Percentiles rank a stretch among this genome's conserved stretches.
Conservation (phyloP, 2,329 filamentous ascomycete genomes). For the Pseudogymnoascus verrucosus region DNA sequence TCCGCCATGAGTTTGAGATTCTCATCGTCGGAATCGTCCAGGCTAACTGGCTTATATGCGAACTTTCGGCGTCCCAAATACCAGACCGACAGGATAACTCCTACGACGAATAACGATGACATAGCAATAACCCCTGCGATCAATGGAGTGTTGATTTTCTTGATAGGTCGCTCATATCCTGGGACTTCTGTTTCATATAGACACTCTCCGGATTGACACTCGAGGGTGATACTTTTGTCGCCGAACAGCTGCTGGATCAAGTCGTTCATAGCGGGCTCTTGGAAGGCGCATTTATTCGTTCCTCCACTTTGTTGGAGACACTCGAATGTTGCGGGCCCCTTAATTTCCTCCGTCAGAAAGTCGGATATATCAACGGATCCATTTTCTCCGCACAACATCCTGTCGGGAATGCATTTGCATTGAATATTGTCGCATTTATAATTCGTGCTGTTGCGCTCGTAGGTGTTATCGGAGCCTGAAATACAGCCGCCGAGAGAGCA, state of each 20-base stretch:
- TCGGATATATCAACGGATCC: constrained; percentile 89
- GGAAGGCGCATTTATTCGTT: constrained; percentile 66
- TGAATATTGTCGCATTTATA: constrained; percentile 80
- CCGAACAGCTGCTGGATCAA: constrained; percentile 85
- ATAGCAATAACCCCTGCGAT: constrained; percentile 90
- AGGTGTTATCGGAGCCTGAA: constrained; percentile 60
- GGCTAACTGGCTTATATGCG: constrained; percentile 63
- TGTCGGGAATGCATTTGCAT: constrained; percentile 80
- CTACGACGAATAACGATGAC: constrained; percentile 80
- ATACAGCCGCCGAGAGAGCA: constrained; percentile 78
- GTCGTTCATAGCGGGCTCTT: constrained; percentile 86
- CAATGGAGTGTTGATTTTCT: constrained; percentile 92
- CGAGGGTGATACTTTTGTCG: constrained; percentile 77
- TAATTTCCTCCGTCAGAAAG: constrained; percentile 74
- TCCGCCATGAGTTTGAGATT: constrained; percentile 78
- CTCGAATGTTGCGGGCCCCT: constrained; percentile 78
- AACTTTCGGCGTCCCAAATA: constrained; percentile 72
- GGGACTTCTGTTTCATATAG: constrained; percentile 88
- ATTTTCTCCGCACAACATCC: constrained; percentile 88
- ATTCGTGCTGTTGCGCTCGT: constrained; percentile 67
- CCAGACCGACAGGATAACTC: constrained; percentile 75
- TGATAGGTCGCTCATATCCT: constrained; percentile 79
- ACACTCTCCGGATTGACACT: constrained; percentile 83
- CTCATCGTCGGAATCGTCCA: constrained; percentile 88
- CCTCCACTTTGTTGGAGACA: constrained; percentile 60